These are phyloP conservation scores for Scedosporium boydii DNA, from an alignment of 2,329 filamentous ascomycete genomes.

Conservation along the genomic window DNA sequence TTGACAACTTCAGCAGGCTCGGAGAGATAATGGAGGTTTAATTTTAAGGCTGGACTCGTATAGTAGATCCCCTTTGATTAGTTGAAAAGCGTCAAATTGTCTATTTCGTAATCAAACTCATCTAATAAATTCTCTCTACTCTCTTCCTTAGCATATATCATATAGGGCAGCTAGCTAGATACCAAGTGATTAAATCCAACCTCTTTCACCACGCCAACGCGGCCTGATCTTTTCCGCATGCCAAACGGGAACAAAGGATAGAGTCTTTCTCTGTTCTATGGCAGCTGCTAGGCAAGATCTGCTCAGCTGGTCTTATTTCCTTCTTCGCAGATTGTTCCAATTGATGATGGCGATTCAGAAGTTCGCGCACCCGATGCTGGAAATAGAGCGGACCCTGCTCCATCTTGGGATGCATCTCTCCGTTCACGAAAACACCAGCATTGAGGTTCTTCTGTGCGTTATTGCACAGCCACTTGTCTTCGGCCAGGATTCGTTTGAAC, in stretches of 20 bases:
- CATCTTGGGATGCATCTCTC: conserved; percentile 50
- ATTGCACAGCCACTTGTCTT: conserved; percentile 54
- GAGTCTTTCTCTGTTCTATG: conserved; percentile 18
- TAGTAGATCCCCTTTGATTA: no score
- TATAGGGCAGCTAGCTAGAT: no score
- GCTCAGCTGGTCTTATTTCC: conserved; percentile 44
- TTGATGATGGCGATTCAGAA: conserved; percentile 35
- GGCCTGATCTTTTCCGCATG: no score
- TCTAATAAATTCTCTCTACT: no score
- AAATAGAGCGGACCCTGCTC: conserved; percentile 51
- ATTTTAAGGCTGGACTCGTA: no score
- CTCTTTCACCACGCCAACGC: no score
- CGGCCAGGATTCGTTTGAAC: conserved; percentile 54
- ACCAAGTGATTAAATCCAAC: no score
- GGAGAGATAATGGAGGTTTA: no score
- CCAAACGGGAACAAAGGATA: conserved; percentile 26
- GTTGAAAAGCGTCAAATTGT: no score
- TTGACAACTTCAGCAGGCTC: no score
- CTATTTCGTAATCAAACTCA: no score
- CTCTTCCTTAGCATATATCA: no score
- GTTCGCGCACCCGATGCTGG: conserved; percentile 39
- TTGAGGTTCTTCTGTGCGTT: conserved; percentile 52
- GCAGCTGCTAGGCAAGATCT: conserved; percentile 19
- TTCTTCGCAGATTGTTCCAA: conserved; percentile 31
- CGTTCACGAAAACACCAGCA: conserved; percentile 51